Percentiles rank a stretch among this genome's conserved stretches.
phyloP scores from a whole-genome alignment of 305 asterid species.

The Solanum aculeatissimum region DNA sequence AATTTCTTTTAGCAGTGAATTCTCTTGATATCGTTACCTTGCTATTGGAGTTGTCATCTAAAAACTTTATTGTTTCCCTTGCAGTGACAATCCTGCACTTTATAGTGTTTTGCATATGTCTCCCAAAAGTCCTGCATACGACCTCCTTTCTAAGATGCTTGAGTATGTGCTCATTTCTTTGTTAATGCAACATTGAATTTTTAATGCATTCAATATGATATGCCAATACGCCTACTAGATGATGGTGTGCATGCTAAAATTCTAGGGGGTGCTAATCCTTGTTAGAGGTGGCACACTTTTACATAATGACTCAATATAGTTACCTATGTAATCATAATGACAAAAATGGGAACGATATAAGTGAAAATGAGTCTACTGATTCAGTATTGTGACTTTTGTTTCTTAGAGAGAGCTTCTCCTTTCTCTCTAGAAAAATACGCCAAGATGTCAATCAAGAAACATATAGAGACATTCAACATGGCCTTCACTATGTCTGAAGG shows the following conservation, averaged over 20 bases:
- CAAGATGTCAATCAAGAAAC: background rate
- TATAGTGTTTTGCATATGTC: conserved; percentile 74
- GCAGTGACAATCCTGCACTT: conserved; percentile 92
- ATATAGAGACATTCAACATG: background rate
- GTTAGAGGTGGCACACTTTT: background rate
- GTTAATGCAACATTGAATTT: conserved; percentile 1
- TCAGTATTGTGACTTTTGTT: background rate
- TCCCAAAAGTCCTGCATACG: conserved; percentile 82
- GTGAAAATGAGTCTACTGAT: background rate
- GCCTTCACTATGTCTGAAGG: background rate
- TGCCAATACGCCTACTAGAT: background rate
- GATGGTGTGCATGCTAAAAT: background rate
- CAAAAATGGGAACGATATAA: background rate
- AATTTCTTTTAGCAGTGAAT: background rate
- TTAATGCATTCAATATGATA: background rate
- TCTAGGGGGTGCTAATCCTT: background rate
- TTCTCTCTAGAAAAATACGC: background rate
- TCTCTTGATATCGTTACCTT: background rate
- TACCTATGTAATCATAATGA: background rate
- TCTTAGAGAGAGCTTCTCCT: background rate
- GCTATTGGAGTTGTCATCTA: background rate
- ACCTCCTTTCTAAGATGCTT: conserved; percentile 95
- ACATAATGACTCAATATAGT: background rate
- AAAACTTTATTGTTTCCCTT: background rate
- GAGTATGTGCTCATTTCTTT: conserved; percentile 52